A percentile compares a stretch with the other conserved stretches of the same genome.
Conservation (phyloP, 2,329 filamentous ascomycete species). For the Aureobasidium sp. region DNA sequence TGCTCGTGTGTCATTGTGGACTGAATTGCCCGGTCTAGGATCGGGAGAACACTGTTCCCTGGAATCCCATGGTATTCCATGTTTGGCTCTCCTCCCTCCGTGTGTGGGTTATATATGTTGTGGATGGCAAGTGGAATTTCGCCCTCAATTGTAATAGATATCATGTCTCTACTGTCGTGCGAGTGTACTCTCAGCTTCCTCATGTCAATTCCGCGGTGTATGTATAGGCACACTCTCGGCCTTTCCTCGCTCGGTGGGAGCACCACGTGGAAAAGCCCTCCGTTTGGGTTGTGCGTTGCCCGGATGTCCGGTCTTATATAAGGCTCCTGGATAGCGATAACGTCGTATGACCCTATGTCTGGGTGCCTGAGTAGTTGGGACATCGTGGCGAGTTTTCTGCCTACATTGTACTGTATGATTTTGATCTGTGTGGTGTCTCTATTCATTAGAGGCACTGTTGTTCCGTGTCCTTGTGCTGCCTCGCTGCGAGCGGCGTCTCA, state of each 20-base stretch:
- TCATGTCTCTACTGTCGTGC: neutral
- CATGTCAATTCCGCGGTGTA: neutral
- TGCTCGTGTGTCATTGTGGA: neutral
- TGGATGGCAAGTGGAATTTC: neutral
- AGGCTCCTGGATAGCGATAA: neutral
- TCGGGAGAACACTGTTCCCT: neutral
- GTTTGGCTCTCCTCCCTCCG: neutral
- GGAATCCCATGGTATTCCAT: neutral
- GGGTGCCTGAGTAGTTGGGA: neutral
- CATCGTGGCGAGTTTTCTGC: neutral
- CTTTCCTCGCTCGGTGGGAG: neutral
- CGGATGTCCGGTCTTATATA: neutral
- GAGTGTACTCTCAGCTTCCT: neutral
- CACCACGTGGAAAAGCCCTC: neutral
- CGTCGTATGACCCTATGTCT: neutral
- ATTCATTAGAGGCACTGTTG: neutral
- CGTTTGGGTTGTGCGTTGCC: neutral
- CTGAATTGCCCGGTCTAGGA: neutral
- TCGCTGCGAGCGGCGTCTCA: neutral
- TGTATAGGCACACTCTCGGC: neutral
- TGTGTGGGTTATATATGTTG: neutral
- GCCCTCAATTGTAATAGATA: neutral
- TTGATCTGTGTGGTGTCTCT: neutral
- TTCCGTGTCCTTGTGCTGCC: neutral
- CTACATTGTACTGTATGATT: conserved; percentile 6